phyloP scores from a whole-genome alignment of 768 basidiomycete genomes.

The Pholiota molesta region DNA sequence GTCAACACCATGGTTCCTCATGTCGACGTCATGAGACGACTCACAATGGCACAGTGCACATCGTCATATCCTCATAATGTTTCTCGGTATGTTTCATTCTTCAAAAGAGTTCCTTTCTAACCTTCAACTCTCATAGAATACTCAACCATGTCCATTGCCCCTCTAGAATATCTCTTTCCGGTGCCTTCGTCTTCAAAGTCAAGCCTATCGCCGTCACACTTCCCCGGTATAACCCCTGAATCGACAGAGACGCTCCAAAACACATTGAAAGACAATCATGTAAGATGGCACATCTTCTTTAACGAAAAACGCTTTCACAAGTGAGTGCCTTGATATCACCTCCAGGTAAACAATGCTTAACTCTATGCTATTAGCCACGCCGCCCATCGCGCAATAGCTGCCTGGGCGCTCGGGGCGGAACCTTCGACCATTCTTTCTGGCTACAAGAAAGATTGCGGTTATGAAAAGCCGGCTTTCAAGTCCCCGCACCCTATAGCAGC shows the following conservation, averaged over 20 bases:
- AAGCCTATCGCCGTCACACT: conserved; percentile 5
- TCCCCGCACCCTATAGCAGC: conserved; percentile 13
- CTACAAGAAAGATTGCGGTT: conserved; percentile 6
- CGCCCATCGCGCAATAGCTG: conserved; percentile 12
- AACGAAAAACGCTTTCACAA: conserved; percentile 8
- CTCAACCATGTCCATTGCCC: not conserved
- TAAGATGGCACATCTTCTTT: conserved; percentile 14
- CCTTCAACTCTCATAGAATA: not conserved
- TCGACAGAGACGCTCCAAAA: conserved; percentile 8
- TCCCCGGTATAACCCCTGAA: conserved; percentile 11
- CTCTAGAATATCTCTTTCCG: not conserved
- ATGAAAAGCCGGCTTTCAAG: conserved; percentile 9
- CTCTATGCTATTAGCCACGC: conserved; percentile 10
- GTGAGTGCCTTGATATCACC: not conserved
- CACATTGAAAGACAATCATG: conserved; percentile 12
- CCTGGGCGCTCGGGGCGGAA: conserved; percentile 16
- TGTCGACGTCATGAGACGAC: not conserved
- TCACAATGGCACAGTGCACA: too few species aligned
- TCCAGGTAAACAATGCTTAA: conserved; percentile 1
- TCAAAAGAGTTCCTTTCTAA: not conserved
- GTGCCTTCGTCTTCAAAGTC: not conserved
- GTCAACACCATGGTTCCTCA: too few species aligned
- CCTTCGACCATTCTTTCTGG: not conserved
- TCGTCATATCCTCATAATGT: not conserved
- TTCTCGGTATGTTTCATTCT: not conserved